phyloP scores from a whole-genome alignment of 225 moss, liverwort and hornwort genomes.

The Pseudisothecium myosuroides region DNA sequence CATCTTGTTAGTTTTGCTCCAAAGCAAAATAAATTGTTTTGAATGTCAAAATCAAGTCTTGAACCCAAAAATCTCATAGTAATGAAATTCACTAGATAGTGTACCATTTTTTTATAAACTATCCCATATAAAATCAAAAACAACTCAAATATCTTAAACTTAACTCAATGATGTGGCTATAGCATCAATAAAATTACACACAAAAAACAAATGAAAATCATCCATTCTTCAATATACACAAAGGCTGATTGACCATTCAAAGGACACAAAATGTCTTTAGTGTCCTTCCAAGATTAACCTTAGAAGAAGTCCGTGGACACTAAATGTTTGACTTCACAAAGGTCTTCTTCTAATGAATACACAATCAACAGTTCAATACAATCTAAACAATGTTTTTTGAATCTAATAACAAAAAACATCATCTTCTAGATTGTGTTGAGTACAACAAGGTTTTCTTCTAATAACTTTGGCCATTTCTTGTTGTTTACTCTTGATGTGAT shows the following conservation, averaged over 20 bases:
- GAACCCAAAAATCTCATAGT: neutral
- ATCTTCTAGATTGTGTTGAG: no score
- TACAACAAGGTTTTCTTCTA: no score
- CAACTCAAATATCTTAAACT: no score
- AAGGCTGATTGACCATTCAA: neutral
- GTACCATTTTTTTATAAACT: neutral
- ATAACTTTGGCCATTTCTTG: neutral
- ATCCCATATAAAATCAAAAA: neutral
- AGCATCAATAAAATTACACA: neutral
- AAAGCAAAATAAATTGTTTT: neutral
- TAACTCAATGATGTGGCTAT: neutral
- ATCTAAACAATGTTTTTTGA: no score
- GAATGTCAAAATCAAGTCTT: neutral
- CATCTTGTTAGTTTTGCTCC: rapidly evolving
- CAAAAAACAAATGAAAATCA: neutral
- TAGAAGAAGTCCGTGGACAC: rapidly evolving
- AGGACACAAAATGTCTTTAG: rapidly evolving
- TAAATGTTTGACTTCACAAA: no score
- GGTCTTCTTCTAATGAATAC: no score
- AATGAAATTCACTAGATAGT: neutral
- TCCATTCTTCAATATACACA: neutral
- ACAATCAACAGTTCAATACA: no score
- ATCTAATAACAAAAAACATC: no score
- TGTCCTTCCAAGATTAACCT: rapidly evolving
- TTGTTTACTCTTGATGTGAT: neutral